These are phyloP conservation scores for Pyrus hybrid DNA, from an alignment of 331 rosid species.

Conservation along the genomic window DNA sequence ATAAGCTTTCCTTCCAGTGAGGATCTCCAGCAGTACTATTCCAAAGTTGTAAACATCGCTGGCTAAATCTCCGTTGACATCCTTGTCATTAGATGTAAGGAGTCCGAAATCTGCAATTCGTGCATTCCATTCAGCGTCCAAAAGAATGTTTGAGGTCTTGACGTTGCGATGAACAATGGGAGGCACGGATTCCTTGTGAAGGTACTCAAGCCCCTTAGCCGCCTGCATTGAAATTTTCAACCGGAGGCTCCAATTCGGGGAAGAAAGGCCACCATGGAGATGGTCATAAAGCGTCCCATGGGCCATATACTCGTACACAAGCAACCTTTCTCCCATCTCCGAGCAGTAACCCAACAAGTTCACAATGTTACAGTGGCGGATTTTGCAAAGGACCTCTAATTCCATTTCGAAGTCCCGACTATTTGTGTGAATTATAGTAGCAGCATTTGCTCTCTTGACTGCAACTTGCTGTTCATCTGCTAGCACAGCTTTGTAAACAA, in stretches of 20 bases:
- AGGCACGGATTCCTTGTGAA: conserved; percentile 66
- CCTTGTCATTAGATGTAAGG: conserved; percentile 46
- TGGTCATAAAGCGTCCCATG: conserved; percentile 86
- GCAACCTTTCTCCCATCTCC: conserved; percentile 96
- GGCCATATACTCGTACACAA: conserved; percentile 86
- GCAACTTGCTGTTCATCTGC: conserved; percentile 83
- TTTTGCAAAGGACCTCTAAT: conserved; percentile 71
- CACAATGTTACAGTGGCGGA: conserved; percentile 70
- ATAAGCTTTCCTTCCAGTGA: conserved; percentile 79
- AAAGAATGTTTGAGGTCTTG: conserved; percentile 72
- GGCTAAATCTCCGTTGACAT: conserved; percentile 35
- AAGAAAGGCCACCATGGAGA: conserved; percentile 88
- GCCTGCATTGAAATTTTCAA: conserved; percentile 66
- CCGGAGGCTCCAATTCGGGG: conserved; percentile 68
- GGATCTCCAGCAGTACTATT: conserved; percentile 66
- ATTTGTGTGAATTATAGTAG: conserved; percentile 82
- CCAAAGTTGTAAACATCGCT: conserved; percentile 68
- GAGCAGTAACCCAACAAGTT: conserved; percentile 84
- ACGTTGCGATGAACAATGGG: conserved; percentile 64
- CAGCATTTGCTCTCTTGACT: conserved; percentile 89
- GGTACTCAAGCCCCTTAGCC: conserved; percentile 80
- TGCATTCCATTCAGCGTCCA: conserved; percentile 79
- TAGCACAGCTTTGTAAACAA: conserved; percentile 78
- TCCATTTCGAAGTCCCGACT: conserved; percentile 84
- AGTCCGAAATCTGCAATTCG: conserved; percentile 78